Percentiles rank a stretch among this genome's conserved stretches.
Evolutionary conservation across 441 rosid genomes (phyloP).

Genomic region (Kokia cookei): DNA sequence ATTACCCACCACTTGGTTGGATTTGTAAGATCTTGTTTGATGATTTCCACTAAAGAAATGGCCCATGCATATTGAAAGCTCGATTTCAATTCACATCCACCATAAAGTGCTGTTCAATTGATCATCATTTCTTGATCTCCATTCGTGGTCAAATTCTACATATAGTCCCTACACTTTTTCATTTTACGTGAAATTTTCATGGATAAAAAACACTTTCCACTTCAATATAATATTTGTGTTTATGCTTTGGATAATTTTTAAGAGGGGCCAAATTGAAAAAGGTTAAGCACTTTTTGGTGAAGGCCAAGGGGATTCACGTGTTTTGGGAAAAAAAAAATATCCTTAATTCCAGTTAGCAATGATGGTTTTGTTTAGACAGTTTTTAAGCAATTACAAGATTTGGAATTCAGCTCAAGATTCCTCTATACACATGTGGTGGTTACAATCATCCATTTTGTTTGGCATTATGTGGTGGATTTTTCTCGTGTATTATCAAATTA

Average conservation of each 20-base stretch:
- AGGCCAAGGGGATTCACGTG: neutral
- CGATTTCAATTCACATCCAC: neutral
- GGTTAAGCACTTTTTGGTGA: neutral
- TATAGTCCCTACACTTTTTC: no score
- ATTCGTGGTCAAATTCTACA: no score
- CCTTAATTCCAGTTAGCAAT: neutral
- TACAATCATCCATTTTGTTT: neutral
- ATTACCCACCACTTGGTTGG: neutral
- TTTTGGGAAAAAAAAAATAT: neutral
- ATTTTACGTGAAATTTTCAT: no score
- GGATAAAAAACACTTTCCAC: no score
- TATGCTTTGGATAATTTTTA: neutral
- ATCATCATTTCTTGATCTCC: neutral
- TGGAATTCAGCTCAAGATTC: neutral
- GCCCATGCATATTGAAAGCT: neutral
- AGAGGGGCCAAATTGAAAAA: neutral
- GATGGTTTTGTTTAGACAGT: neutral
- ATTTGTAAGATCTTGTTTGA: constrained; percentile 5
- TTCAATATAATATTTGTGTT: no score
- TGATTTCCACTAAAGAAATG: constrained; percentile 11
- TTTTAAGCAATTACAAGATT: neutral
- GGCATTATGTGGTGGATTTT: neutral
- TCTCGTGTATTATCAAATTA: no score
- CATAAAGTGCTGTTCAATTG: neutral
- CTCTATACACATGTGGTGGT: neutral